Evolutionary conservation across 495 filamentous ascomycete species (phyloP), one percentile per base, ranked within the genome.

Genomic region (Halenospora varia): DNA sequence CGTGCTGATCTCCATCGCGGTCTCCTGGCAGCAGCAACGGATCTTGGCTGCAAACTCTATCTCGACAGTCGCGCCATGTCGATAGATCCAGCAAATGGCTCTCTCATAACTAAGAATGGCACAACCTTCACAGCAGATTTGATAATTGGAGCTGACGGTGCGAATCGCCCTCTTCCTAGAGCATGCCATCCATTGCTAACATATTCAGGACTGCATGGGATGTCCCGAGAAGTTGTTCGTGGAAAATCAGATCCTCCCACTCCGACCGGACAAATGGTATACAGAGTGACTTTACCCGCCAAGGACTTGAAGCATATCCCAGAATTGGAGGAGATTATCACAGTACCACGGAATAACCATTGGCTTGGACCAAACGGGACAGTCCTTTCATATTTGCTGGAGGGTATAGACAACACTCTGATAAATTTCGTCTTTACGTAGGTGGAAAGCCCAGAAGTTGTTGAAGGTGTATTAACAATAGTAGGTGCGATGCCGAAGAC

Each of bases 351-450:
- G 44, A 82, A 86, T 13, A 82, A 86, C 53, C 86, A 86, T 59
- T 88, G 86, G 85, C 61, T 87, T 8, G 85, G 86, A 0, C 85
- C 86, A 0, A 73, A 76, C 13, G 73, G 79, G 9, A 86, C 88
- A 66, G 84, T 75, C 1, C 85, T 88, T 2, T 81, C 77, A 10
- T 89, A 88, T 64, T 78, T 82, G 6, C 57, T 89, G 10, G 73
- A 80, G 15, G 80, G 78, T 2, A 83, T 84, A 23, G 25, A 58
- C 45, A 53, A 54, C 1, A 65, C 76, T 17, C 72, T 86, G 70
- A 83, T 82, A 59, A 89, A 89, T 59, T 78, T 89, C 55, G 86
- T 88, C 0, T 68, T 90, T 9, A 64, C 89, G n/a, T 81, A 82
- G 19, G 87, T 86, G 0, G 86, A 89, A 62, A 78, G 83, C 59